A percentile compares a stretch with the other conserved stretches of the same genome.
phyloP scores from a whole-genome alignment of 345 rosid species.

The Brassica incana region DNA sequence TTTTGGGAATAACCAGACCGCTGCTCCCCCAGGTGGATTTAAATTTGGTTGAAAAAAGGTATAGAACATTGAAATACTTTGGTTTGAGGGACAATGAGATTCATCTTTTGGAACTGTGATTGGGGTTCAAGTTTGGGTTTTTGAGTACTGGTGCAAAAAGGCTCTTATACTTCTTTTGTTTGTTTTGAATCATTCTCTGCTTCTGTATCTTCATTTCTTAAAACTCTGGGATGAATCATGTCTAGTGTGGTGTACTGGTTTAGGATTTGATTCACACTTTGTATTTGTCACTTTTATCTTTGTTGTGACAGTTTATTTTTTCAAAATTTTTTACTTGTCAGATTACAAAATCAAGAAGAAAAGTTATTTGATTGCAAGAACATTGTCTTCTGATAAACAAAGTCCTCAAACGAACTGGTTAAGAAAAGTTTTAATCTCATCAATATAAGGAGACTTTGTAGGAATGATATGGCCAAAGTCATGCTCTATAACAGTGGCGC shows the following conservation, averaged over 20 bases:
- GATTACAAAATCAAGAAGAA: slow-evolving; percentile 23
- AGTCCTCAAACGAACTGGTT: slow-evolving; percentile 53
- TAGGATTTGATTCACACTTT: slow-evolving; percentile 33
- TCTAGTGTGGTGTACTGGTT: slow-evolving; percentile 33
- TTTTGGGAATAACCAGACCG: slow-evolving; percentile 59
- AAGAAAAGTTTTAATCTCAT: slow-evolving; percentile 67
- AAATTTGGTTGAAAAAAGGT: slow-evolving; percentile 56
- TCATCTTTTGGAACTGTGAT: slow-evolving; percentile 35
- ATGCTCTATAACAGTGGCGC: slow-evolving; percentile 66
- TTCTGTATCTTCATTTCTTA: slow-evolving; percentile 27
- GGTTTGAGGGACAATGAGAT: slow-evolving; percentile 11
- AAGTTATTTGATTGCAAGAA: slow-evolving; percentile 21
- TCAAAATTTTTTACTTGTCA: background rate
- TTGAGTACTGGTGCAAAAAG: slow-evolving; percentile 36
- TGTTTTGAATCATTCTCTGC: slow-evolving; percentile 28
- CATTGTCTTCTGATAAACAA: background rate
- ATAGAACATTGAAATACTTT: slow-evolving; percentile 24
- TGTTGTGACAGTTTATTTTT: slow-evolving; percentile 2
- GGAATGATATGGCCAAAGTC: slow-evolving; percentile 91
- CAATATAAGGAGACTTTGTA: slow-evolving; percentile 55
- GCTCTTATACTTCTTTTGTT: slow-evolving; percentile 8
- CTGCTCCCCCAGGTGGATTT: slow-evolving; percentile 65
- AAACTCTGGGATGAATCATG: slow-evolving; percentile 13
- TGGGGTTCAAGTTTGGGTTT: slow-evolving; percentile 37
- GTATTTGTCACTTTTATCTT: slow-evolving; percentile 12